Evolutionary conservation across 345 rosid genomes (phyloP), one percentile per base, ranked within the genome.

Genomic region (Anacardium occidentale): DNA sequence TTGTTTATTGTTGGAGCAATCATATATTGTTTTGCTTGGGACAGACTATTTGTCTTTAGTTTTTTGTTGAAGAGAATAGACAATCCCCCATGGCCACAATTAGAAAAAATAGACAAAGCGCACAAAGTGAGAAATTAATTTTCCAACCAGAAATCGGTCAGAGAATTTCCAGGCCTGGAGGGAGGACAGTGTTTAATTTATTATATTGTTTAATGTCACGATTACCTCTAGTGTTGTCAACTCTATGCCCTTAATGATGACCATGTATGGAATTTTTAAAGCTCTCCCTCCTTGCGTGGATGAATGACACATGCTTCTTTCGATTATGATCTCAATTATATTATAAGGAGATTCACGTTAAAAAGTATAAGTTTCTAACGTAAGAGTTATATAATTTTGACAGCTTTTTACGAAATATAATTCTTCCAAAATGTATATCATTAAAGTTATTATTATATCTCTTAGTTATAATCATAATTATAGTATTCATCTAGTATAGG

Each of bases 181-280:
- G 63, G 73, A 65, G 78, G 65, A 52, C 62, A 47, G 55, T 44
- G 53, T 52, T 40, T 34, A 24, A 37, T 37, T 7, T 37, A 37
- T 37, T 60, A 26, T 25, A 69, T n/a, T 26, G 50, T 58, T 29
- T 63, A 37, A 47, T 64, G 55, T 65, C 37, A 50, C 8, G 44
- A 15, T 32, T 64, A 29, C 24, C 15, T 77, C 73, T 68, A 71
- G 84, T 85, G 88, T 15, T 74, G 88, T 85, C 85, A 76, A 80
- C 80, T 85, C 85, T 71, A 34, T 67, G 65, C 60, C 64, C 18
- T 64, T 34, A 74, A 76, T 78, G 66, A 76, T 79, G 71, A 53
- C 64, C 52, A 69, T 15, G 25, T 51, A 42, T 52, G 4, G 26
- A 68, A 25, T 24, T 60, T 60, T 32, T 37, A n/a, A 64, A 22